Evolutionary conservation across 2,329 filamentous ascomycete genomes (phyloP), one percentile per base, ranked within the genome.

Genomic region (Penicillium olsonii): DNA sequence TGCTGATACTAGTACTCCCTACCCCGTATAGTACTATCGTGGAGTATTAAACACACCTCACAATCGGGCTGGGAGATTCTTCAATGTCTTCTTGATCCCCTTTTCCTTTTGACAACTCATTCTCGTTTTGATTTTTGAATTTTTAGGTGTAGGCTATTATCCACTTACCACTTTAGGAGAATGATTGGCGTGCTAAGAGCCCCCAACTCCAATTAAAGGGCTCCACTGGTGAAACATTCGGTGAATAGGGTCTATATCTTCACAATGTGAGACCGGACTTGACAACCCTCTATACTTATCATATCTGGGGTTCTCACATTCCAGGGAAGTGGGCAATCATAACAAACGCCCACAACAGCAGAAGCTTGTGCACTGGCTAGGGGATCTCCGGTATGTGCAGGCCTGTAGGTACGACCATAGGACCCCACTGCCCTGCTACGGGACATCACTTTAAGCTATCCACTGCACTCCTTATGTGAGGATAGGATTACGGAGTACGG

Each of bases 171-270:
- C 38, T 31, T 33, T 17, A 40, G 19, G 40, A 40, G 35, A 26
- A 12, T 44, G 44, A 44, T 53, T 48, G 47, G 38, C 41, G 42
- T 19, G 7, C 45, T 43, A 37, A 37, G 45, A 43, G 35, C 45
- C 35, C 53, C 29, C 45, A 47, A 53, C 52, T 50, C 56, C 57
- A 61, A 58, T 60, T 38, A 53, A 15, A 26, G 4, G 35, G n/a
- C 42, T 50, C 53, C 53, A 53, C 54, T 37, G 31, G 26, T 58
- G 52, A 57, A 57, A 56, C 54, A 52, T 38, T 46, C 46, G 40
- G 41, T 45, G 51, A 42, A 44, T 20, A 15, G 24, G 37, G 29
- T 38, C 18, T 27, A 37, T 24, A 20, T 31, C 29, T 15, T 31
- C 29, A 31, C 14, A 4, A n/a, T 31, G 12, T n/a, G 12, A 31